Evolutionary conservation across 306 rosid genomes (phyloP).

Genomic region (Dalbergia cochinchinensis): DNA sequence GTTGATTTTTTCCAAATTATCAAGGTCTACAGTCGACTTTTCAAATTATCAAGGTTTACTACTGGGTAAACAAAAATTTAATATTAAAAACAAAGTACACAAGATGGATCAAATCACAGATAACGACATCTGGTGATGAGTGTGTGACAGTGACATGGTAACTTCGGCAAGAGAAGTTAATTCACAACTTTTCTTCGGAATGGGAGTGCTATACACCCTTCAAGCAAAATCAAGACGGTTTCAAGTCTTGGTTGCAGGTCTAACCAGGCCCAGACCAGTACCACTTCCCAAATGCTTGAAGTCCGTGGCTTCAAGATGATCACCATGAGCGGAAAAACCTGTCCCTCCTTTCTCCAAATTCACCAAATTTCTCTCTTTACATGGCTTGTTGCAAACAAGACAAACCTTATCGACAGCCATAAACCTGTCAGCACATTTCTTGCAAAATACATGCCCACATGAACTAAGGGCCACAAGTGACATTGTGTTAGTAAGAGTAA

Average conservation of each 20-base stretch:
- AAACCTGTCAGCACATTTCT: conserved; percentile 92
- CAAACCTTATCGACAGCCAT: conserved; percentile 92
- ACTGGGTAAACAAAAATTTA: background rate
- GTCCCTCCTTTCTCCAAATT: conserved; percentile 91
- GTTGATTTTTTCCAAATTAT: background rate
- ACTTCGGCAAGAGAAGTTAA: conserved; percentile 22
- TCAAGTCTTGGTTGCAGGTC: conserved; percentile 90
- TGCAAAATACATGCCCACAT: conserved; percentile 94
- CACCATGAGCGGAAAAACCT: conserved; percentile 87
- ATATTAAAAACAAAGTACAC: background rate
- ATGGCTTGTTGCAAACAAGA: conserved; percentile 85
- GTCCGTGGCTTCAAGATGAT: conserved; percentile 89
- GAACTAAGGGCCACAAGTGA: conserved; percentile 91
- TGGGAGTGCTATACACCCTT: conserved; percentile 1
- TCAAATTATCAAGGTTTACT: background rate
- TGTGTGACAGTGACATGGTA: conserved; percentile 11
- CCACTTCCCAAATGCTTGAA: conserved; percentile 99
- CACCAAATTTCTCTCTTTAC: conserved; percentile 85
- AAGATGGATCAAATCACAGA: background rate
- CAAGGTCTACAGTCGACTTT: background rate
- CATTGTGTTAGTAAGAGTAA: conserved; percentile 80
- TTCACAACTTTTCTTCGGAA: conserved; percentile 26
- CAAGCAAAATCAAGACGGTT: background rate
- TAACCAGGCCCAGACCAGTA: conserved; percentile 88
- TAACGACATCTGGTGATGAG: conserved; percentile 19